phyloP scores from a whole-genome alignment of 768 basidiomycete species.

The Mycena chlorophos region DNA sequence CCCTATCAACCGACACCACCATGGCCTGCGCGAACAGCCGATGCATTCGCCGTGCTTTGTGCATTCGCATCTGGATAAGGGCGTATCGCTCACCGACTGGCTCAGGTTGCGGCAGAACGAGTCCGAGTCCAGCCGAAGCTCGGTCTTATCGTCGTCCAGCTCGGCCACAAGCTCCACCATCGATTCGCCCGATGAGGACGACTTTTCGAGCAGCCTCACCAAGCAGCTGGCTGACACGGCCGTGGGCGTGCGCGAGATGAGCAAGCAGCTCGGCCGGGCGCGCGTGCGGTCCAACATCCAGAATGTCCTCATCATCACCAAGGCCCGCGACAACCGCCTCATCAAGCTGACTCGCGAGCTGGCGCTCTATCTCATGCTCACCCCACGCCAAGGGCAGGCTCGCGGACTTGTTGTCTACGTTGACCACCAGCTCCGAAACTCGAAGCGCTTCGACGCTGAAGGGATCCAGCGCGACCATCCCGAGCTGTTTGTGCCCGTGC shows the following conservation, averaged over 20 bases:
- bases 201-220: conserved; percentile 77
- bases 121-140: conserved; percentile 22
- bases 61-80: conserved; percentile 87
- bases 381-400: conserved; percentile 57
- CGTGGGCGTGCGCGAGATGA: conserved; percentile 96
- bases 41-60: conserved; percentile 86
- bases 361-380: conserved; percentile 93
- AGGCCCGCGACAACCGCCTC: conserved; percentile 94
- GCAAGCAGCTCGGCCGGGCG: conserved; percentile 95
- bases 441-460: conserved; percentile 91
- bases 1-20: conserved; percentile 22
- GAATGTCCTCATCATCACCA: conserved; percentile 92
- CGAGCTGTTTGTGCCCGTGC: conserved; percentile 79
- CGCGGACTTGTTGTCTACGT: conserved; percentile 95
- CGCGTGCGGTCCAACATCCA: conserved; percentile 90
- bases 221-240: conserved; percentile 95
- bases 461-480: conserved; percentile 87
- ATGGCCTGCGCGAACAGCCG: conserved; percentile 32
- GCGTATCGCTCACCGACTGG: conserved; percentile 77
- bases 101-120: conserved; percentile 48
- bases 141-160: conserved; percentile 23
- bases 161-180: conserved; percentile 29
- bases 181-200: conserved; percentile 56
- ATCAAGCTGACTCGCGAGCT: conserved; percentile 94
- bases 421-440: conserved; percentile 84